Conservation (phyloP, 2,329 filamentous ascomycete genomes). For the Diaporthe sp. region DNA sequence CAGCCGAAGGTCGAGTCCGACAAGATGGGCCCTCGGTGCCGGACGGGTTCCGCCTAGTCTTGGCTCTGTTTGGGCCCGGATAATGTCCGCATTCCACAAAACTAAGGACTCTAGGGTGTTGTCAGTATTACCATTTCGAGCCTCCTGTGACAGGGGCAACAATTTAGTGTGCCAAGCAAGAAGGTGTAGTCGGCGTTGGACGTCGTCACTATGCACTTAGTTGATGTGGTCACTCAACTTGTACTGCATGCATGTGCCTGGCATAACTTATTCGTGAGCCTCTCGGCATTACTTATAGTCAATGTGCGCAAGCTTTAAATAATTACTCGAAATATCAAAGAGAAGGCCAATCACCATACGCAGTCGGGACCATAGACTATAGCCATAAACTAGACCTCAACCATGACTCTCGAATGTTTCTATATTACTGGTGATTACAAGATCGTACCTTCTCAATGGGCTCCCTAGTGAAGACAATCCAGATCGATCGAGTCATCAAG, state of each 20-base stretch:
- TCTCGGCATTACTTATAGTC: no score
- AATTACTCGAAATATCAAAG: no score
- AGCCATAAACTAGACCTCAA: background rate
- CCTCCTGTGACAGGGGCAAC: background rate
- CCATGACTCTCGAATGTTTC: background rate
- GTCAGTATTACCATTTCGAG: background rate
- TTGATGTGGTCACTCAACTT: background rate
- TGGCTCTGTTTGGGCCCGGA: background rate
- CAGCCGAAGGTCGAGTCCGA: background rate
- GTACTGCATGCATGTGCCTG: background rate
- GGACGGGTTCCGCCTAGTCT: background rate
- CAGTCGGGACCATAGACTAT: background rate
- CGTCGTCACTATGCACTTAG: background rate
- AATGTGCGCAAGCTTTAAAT: background rate
- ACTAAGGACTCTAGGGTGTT: background rate
- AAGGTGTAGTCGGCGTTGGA: background rate
- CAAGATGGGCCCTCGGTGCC: background rate
- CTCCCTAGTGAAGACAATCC: background rate
- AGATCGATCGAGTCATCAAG: background rate
- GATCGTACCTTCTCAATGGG: background rate
- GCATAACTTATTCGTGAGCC: background rate
- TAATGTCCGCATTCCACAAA: slow-evolving; percentile 1
- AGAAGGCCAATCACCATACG: no score
- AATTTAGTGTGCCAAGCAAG: background rate
- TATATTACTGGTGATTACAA: background rate